Percentiles rank a stretch among this genome's conserved stretches.
These are phyloP conservation scores for Triglochin maritima DNA, from an alignment of 106 monocot species.

Conservation along the genomic window DNA sequence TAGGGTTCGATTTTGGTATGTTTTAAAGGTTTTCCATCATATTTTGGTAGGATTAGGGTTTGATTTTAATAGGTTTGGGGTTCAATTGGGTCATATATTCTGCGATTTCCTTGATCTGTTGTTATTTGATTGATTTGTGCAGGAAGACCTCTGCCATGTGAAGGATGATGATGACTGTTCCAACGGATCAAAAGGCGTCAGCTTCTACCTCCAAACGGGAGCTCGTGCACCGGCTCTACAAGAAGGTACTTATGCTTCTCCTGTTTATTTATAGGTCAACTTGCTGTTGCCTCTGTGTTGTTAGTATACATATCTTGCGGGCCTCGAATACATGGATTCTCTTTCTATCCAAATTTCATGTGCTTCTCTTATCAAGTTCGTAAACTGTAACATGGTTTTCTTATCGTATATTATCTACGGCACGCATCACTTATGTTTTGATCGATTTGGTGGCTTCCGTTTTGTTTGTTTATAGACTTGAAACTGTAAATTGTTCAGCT, in stretches of 20 bases:
- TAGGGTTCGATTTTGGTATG: no score
- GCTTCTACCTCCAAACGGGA: background rate
- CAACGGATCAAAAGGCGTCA: background rate
- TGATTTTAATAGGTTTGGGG: no score
- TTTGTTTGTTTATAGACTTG: background rate
- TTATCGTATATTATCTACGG: background rate
- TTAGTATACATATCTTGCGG: background rate
- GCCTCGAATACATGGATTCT: background rate
- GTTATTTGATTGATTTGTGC: no score
- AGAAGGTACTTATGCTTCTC: constrained; percentile 1
- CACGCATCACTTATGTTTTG: background rate
- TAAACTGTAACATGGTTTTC: background rate
- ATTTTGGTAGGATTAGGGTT: no score
- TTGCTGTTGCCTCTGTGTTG: background rate
- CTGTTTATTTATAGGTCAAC: background rate
- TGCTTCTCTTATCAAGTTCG: background rate
- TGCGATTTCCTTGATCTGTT: no score
- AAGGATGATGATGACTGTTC: constrained; percentile 5
- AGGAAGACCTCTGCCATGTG: no score
- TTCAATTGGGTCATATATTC: no score
- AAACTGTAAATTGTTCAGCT: background rate
- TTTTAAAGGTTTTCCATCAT: no score
- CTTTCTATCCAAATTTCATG: background rate
- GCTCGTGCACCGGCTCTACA: constrained; percentile 1
- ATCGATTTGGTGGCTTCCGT: background rate